Evolutionary conservation across 2,329 filamentous ascomycete species (phyloP).

Genomic region (Claviceps africana): DNA sequence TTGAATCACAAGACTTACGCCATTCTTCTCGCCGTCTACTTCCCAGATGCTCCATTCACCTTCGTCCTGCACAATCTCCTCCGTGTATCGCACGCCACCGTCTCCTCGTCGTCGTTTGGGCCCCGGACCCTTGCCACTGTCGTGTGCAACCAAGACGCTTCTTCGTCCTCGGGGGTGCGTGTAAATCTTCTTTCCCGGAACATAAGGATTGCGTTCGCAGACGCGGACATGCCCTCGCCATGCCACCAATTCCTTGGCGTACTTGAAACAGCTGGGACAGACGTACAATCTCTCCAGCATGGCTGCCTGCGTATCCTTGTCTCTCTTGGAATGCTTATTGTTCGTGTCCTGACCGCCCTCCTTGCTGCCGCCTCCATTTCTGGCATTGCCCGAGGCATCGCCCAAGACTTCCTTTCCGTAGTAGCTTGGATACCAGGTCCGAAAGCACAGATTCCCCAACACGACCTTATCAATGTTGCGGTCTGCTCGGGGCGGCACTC

Average conservation of each 20-base stretch:
- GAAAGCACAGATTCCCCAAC: slow-evolving; percentile 69
- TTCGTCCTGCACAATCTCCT: slow-evolving; percentile 38
- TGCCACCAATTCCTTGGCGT: slow-evolving; percentile 50
- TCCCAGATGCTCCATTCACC: slow-evolving; percentile 81
- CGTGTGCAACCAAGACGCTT: slow-evolving; percentile 23
- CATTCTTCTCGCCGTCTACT: slow-evolving; percentile 77
- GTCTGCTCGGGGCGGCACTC: slow-evolving; percentile 32
- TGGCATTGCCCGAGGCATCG: slow-evolving; percentile 24
- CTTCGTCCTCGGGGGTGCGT: slow-evolving; percentile 36
- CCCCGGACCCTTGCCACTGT: slow-evolving; percentile 17
- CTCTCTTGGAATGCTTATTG: slow-evolving; percentile 18
- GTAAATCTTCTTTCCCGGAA: slow-evolving; percentile 65
- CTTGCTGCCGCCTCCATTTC: slow-evolving; percentile 13
- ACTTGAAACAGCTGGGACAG: slow-evolving; percentile 90
- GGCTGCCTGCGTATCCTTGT: slow-evolving; percentile 22
- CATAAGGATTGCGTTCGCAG: slow-evolving; percentile 35
- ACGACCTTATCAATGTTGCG: slow-evolving; percentile 81
- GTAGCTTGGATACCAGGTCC: slow-evolving; percentile 86
- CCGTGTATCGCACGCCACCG: slow-evolving; percentile 22
- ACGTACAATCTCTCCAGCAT: slow-evolving; percentile 63
- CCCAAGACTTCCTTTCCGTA: slow-evolving; percentile 61
- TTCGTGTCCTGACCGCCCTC: slow-evolving; percentile 15
- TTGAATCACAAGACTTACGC: slow-evolving; percentile 45
- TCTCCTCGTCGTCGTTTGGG: slow-evolving; percentile 25
- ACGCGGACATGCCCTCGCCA: slow-evolving; percentile 44